Evolutionary conservation across 257 asterid species (phyloP).

Genomic region (Jacaranda mimosifolia): DNA sequence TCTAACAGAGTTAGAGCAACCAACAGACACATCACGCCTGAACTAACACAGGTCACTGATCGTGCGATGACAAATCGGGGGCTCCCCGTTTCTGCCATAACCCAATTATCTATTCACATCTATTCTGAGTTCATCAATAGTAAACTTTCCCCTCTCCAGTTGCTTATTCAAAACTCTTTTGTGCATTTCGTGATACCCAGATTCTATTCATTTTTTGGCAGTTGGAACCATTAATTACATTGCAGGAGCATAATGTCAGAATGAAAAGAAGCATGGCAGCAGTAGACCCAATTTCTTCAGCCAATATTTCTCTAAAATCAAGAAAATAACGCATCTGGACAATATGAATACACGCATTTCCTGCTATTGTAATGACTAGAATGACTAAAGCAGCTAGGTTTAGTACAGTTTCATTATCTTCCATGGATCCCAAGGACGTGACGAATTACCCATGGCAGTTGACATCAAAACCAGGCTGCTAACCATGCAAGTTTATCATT

Average conservation of each 20-base stretch:
- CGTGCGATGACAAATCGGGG: constrained; percentile 48
- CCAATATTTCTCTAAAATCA: background rate
- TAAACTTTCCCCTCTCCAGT: constrained; percentile 12
- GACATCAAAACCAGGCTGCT: constrained; percentile 32
- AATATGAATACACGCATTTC: constrained; percentile 28
- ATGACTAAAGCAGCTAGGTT: constrained; percentile 27
- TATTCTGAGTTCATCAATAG: constrained; percentile 23
- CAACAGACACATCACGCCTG: constrained; percentile 40
- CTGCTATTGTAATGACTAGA: constrained; percentile 26
- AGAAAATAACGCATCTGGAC: background rate
- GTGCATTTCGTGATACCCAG: constrained; percentile 27
- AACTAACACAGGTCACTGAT: constrained; percentile 28
- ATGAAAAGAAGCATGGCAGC: constrained; percentile 20
- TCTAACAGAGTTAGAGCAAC: constrained; percentile 16
- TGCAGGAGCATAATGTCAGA: background rate
- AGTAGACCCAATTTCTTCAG: background rate
- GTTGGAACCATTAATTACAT: constrained; percentile 6
- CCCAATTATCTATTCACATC: constrained; percentile 39
- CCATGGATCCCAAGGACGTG: constrained; percentile 36
- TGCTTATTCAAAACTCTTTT: background rate
- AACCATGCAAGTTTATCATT: background rate
- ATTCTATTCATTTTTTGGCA: constrained; percentile 32
- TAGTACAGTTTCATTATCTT: constrained; percentile 13
- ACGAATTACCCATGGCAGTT: constrained; percentile 19
- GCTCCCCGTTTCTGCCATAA: constrained; percentile 47